Conservation (phyloP, 495 filamentous ascomycete genomes). For the Neurospora terricola region DNA sequence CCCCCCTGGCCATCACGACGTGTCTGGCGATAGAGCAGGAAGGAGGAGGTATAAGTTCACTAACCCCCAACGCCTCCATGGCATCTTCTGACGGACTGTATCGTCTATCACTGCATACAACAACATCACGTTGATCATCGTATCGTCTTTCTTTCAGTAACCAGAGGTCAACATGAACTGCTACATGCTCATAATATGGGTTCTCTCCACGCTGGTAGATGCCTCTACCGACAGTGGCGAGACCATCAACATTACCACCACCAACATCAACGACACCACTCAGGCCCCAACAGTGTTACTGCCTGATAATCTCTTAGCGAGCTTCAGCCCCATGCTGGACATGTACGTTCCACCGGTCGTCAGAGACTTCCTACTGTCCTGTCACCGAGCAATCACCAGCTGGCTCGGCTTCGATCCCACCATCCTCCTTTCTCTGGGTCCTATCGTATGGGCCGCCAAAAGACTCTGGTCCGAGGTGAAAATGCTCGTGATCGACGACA, state of each 20-base stretch:
- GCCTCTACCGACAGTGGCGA: background rate
- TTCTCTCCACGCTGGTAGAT: background rate
- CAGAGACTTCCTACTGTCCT: constrained; percentile 11
- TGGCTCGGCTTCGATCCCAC: constrained; percentile 31
- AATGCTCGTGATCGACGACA: constrained; percentile 5
- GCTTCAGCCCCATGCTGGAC: constrained; percentile 19
- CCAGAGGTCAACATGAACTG: background rate
- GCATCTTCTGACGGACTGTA: background rate
- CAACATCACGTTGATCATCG: background rate
- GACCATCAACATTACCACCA: constrained; percentile 17
- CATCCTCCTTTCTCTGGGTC: constrained; percentile 22
- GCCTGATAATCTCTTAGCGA: constrained; percentile 16
- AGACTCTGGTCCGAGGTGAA: constrained; percentile 24
- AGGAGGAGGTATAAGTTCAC: background rate
- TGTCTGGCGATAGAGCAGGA: background rate
- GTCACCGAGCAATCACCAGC: constrained; percentile 18
- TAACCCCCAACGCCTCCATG: background rate
- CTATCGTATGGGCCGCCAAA: constrained; percentile 29
- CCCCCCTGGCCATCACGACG: background rate
- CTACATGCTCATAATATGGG: background rate
- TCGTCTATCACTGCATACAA: background rate
- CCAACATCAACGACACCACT: constrained; percentile 8
- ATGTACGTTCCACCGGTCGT: constrained; percentile 6
- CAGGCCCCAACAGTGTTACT: constrained; percentile 4
- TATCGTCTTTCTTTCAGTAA: background rate